Base-by-base conservation (phyloP, 768 basidiomycete species). In the Phaeotremella fagi region DNA sequence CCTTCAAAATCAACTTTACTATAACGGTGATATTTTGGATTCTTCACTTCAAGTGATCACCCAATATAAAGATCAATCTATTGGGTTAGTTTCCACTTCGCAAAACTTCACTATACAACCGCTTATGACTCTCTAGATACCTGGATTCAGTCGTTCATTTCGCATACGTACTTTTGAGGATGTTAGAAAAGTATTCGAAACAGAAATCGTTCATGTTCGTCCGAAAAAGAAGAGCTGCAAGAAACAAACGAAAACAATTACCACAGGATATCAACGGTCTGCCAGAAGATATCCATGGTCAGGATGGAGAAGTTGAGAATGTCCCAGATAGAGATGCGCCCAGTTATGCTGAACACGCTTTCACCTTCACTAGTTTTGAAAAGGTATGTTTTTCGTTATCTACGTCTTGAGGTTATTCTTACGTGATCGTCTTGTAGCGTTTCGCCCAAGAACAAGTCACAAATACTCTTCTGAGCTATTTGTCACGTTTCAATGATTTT, bases 1-100 rank as follows among this genome's bases (percentile, higher is more conserved):
- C 18, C 79, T 98, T 1, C 88, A 90, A 63, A 83, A 90, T 59
- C 89, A 95, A 71, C 78, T 99, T 23, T 86, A 97, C 66, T 98
- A 97, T 77, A 91, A 91, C 63, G 91, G 89, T 28, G 90, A 97
- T 59, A 84, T 92, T 16, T 83, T 98, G 49, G 92, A 98, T 61
- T 82, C 90, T 22, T 82, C 90, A 0, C 77, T 91, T 38, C 85
- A 86, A 23, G 85, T 87, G 50, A 73, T 98, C 45, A 79, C 82
- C 44, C 77, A 78, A 23, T 97, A 90, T 78, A 87, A 85, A 60
- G 81, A 85, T 42, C 90, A 88, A 59, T 77, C 77, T 1, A 65
- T 78, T 35, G 75, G 72, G 75, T 79, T 37, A 48, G 77, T 71
- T 14, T 33, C 33, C 45, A 6, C 22, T 33, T 47, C 48, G 7